Evolutionary conservation across 2,329 filamentous ascomycete species (phyloP).

Genomic region (Stemphylium vesicarium): DNA sequence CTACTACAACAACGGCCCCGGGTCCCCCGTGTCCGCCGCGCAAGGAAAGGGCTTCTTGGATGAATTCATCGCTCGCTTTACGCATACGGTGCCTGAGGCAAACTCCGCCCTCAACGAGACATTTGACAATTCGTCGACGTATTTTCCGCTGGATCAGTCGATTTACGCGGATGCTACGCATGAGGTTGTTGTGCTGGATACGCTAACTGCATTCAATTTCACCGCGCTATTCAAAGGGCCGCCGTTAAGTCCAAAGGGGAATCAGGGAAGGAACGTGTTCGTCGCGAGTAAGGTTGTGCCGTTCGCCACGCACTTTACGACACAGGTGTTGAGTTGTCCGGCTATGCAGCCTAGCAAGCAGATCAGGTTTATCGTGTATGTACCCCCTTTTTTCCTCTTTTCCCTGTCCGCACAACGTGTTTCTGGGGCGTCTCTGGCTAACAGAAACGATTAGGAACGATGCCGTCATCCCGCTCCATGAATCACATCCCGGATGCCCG

Average conservation of each 20-base stretch:
- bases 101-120: slow-evolving; percentile 34
- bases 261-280: slow-evolving; percentile 32
- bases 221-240: slow-evolving; percentile 38
- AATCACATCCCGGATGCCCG: slow-evolving; percentile 31
- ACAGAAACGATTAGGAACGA: slow-evolving; percentile 27
- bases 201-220: slow-evolving; percentile 39
- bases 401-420: neutral
- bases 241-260: slow-evolving; percentile 25
- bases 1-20: slow-evolving; percentile 43
- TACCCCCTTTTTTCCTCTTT: neutral
- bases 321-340: slow-evolving; percentile 36
- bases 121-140: slow-evolving; percentile 51
- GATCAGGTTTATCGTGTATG: slow-evolving; percentile 40
- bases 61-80: slow-evolving; percentile 39
- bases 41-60: slow-evolving; percentile 43
- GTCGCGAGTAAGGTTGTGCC: slow-evolving; percentile 38
- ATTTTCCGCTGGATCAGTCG: slow-evolving; percentile 53
- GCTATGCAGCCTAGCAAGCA: slow-evolving; percentile 32
- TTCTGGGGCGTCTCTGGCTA: neutral
- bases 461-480: slow-evolving; percentile 35
- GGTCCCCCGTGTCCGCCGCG: slow-evolving; percentile 39
- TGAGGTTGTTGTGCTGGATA: slow-evolving; percentile 48
- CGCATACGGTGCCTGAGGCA: slow-evolving; percentile 27
- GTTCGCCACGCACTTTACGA: slow-evolving; percentile 41
- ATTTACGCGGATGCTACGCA: slow-evolving; percentile 54